phyloP scores from a whole-genome alignment of 495 filamentous ascomycete species.

The Penicillium coprophilum region DNA sequence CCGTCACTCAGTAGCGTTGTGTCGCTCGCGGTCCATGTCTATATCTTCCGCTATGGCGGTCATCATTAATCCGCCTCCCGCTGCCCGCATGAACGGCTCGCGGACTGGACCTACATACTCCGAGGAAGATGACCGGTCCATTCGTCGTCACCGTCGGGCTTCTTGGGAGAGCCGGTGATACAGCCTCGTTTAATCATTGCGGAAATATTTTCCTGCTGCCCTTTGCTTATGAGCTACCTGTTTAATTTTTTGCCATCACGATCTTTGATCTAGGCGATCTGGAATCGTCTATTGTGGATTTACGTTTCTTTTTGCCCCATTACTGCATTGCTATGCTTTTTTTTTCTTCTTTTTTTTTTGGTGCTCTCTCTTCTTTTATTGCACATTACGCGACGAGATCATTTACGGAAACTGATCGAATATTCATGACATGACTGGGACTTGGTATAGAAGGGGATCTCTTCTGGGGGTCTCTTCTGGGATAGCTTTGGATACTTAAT shows the following conservation, averaged over 20 bases:
- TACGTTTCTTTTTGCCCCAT: not conserved
- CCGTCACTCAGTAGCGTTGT: slow-evolving; percentile 27
- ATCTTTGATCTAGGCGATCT: slow-evolving; percentile 11
- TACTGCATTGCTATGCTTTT: not conserved
- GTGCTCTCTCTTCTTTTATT: not conserved
- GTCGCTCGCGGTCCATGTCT: slow-evolving; percentile 39
- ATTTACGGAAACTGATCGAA: slow-evolving; percentile 1
- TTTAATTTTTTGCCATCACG: not conserved
- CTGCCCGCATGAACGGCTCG: slow-evolving; percentile 30
- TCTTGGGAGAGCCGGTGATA: slow-evolving; percentile 38
- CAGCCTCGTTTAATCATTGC: not conserved
- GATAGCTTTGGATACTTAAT: slow-evolving; percentile 12
- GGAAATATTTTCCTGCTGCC: not conserved
- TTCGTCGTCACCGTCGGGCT: slow-evolving; percentile 29
- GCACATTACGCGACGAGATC: slow-evolving; percentile 27
- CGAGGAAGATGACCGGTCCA: slow-evolving; percentile 28
- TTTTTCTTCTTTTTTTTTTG: slow-evolving; percentile 7
- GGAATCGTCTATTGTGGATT: slow-evolving; percentile 14
- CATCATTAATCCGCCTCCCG: slow-evolving; percentile 25
- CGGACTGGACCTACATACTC: slow-evolving; percentile 26
- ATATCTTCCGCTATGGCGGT: slow-evolving; percentile 33
- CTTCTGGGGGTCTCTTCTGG: not conserved
- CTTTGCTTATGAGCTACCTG: not conserved
- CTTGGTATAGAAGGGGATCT: not conserved
- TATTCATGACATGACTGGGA: slow-evolving; percentile 4